These are phyloP conservation scores for Backusella circina DNA, from an alignment of 192 early-diverging fungal species.

Conservation along the genomic window DNA sequence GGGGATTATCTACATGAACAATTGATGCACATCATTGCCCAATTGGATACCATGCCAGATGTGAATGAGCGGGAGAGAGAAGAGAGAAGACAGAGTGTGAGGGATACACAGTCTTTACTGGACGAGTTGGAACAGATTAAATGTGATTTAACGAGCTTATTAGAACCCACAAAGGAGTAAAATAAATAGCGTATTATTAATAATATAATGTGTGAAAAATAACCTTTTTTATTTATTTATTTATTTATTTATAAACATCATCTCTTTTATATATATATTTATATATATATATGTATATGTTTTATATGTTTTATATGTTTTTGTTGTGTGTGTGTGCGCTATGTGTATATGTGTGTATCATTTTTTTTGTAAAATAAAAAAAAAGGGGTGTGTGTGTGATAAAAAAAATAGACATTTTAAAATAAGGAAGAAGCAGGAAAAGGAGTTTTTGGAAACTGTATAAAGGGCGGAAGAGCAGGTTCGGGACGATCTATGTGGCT, in stretches of 20 bases:
- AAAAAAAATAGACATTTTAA: not conserved
- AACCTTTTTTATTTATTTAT: not conserved
- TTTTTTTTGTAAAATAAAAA: not conserved
- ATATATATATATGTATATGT: not conserved
- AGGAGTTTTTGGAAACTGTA: not conserved
- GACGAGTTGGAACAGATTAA: not conserved
- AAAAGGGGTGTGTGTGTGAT: not conserved
- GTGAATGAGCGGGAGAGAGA: not conserved
- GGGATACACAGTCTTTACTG: not conserved
- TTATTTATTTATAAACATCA: not conserved
- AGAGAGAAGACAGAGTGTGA: not conserved
- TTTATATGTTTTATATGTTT: not conserved
- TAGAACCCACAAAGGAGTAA: not conserved
- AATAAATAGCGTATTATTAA: too few relatives aligned
- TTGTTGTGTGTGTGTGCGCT: not conserved
- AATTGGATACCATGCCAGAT: conserved; percentile 10
- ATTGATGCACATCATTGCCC: conserved; percentile 8
- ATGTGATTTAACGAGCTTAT: not conserved
- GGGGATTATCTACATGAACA: conserved; percentile 2
- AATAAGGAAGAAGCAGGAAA: not conserved
- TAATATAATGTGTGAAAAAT: not conserved
- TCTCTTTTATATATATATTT: not conserved
- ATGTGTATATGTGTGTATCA: not conserved
- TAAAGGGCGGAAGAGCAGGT: not conserved
- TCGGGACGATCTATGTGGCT: not conserved